phyloP scores from a whole-genome alignment of 2,329 filamentous ascomycete species.

The Colletotrichum tanaceti region DNA sequence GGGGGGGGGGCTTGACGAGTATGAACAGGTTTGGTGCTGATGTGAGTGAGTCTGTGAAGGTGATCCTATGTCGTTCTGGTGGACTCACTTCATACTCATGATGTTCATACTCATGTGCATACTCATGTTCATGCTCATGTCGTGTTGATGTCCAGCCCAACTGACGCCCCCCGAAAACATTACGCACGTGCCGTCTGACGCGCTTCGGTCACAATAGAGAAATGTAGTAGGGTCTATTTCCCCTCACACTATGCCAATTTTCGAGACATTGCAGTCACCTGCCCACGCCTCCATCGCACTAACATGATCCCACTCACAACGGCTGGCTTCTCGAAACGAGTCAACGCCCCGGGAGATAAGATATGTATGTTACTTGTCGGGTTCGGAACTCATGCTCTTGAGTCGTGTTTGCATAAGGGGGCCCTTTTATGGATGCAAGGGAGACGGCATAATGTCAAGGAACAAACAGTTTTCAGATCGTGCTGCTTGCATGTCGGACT shows the following conservation, averaged over 20 bases:
- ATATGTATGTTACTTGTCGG: neutral
- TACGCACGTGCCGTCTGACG: slow-evolving; percentile 30
- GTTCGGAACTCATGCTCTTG: neutral
- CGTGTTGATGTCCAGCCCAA: slow-evolving; percentile 6
- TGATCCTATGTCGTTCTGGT: neutral
- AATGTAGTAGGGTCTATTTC: neutral
- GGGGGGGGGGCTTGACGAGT: neutral
- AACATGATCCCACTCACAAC: neutral
- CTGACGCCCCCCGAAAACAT: slow-evolving; percentile 19
- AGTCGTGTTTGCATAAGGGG: no score
- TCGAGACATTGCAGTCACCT: slow-evolving; percentile 15
- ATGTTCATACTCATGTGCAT: no score
- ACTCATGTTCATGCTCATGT: neutral
- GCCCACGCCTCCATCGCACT: slow-evolving; percentile 3
- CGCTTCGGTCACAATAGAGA: neutral
- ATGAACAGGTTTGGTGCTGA: neutral
- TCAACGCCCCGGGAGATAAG: neutral
- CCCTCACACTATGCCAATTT: neutral
- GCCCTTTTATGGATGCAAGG: no score
- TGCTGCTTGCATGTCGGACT: no score
- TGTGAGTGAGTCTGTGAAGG: neutral
- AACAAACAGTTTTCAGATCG: no score
- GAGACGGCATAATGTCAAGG: no score
- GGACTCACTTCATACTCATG: neutral
- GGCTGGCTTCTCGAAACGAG: neutral